Conservation (phyloP, 768 basidiomycete species). For the Astraeus odoratus region DNA sequence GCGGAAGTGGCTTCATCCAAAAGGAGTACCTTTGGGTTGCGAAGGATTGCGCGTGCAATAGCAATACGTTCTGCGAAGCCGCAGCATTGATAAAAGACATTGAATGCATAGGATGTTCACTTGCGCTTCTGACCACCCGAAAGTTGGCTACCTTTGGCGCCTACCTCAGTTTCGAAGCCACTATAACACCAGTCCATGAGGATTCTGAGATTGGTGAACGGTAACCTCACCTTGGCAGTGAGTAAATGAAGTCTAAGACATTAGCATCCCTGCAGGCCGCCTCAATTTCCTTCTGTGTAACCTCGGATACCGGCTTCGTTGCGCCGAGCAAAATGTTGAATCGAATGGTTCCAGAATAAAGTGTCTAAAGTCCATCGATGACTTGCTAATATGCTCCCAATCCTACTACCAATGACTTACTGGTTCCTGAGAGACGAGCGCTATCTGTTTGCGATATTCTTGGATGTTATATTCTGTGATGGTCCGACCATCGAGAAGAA, state of each 20-base stretch:
- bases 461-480: slow-evolving; percentile 75
- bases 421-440: slow-evolving; percentile 88
- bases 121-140: too few relatives aligned
- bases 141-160: too few relatives aligned
- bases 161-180: too few relatives aligned
- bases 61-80: too few relatives aligned
- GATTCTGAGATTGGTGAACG: neutral
- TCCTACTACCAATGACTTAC: slow-evolving; percentile 8
- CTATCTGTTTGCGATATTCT: slow-evolving; percentile 83
- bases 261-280: slow-evolving; percentile 85
- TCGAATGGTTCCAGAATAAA: slow-evolving; percentile 84
- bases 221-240: slow-evolving; percentile 66
- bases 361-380: slow-evolving; percentile 36
- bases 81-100: too few relatives aligned
- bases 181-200: too few relatives aligned
- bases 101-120: too few relatives aligned
- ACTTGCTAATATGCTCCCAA: slow-evolving; percentile 4
- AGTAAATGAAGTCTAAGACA: slow-evolving; percentile 83
- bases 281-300: slow-evolving; percentile 85
- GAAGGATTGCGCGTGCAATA: too few relatives aligned
- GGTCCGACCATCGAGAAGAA: slow-evolving; percentile 68
- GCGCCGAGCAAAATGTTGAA: slow-evolving; percentile 94
- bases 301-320: slow-evolving; percentile 65
- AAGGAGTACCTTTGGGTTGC: too few relatives aligned
- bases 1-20: too few relatives aligned